Base-by-base conservation (phyloP, 345 rosid species). In the Balakata baccata region DNA sequence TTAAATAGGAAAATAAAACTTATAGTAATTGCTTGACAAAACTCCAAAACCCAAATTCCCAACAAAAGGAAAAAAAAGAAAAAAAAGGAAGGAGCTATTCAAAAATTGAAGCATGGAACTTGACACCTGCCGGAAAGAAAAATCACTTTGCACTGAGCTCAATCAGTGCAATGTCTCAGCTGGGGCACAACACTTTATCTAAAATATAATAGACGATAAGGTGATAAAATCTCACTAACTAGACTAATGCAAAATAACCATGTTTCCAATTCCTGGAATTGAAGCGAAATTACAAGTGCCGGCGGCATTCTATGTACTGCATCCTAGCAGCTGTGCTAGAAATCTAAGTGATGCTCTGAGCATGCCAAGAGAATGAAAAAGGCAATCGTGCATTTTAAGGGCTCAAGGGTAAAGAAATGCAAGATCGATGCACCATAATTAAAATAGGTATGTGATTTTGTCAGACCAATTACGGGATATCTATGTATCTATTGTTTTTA, bases 331-430 rank as follows among this genome's bases (percentile, higher is more conserved):
- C 47, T 43, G 43, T 17, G 16, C 20, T n/a, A 39, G 41, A 22
- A 18, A 23, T 71, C 74, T 37, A 37, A 60, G 11, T 22, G 49
- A 20, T 34, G 49, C 38, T 17, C 65, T 25, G 47, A 49, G 20
- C 22, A 37, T 50, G 59, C 22, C 60, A 38, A 72, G 68, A 62
- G 63, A 63, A 72, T 51, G 69, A 53, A 34, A 62, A 50, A 4
- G 8, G 20, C 68, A 22, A 34, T 49, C 41, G 0, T 38, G 39
- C 38, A 6, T 38, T 41, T 62, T 39, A 3, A 49, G 49, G 25
- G 14, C 23, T 37, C 20, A 38, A 56, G 17, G 39, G 74, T 45
- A n/a, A 43, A 43, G 10, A 43, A 3, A 10, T 43, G 10, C 10
- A 70, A 14, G 56, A 17, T 22, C 43, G 29, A 60, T 37, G 29